These are phyloP conservation scores for Candida albicans DNA, from an alignment of 1,139 yeast species.

Conservation along the genomic window DNA sequence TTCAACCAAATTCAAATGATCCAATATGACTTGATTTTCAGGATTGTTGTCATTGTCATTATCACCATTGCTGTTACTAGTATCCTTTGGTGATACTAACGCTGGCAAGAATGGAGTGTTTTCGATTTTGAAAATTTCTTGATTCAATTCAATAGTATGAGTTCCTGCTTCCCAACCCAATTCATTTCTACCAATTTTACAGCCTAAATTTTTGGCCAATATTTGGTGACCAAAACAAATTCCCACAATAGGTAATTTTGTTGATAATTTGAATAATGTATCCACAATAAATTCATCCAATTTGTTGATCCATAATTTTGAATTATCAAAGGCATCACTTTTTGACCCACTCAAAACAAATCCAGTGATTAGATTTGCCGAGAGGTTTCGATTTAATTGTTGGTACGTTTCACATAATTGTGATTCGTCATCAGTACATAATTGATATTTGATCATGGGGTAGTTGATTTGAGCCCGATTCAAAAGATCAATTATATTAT, in stretches of 20 bases:
- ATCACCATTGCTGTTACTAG: neutral
- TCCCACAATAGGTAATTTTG: constrained; percentile 52
- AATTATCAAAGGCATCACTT: constrained; percentile 53
- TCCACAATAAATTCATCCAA: constrained; percentile 44
- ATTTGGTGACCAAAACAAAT: constrained; percentile 90
- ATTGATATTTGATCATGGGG: constrained; percentile 41
- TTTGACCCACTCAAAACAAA: constrained; percentile 68
- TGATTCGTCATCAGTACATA: constrained; percentile 18
- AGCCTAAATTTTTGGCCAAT: constrained; percentile 64
- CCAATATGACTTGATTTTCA: constrained; percentile 15
- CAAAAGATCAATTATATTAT: constrained; percentile 38
- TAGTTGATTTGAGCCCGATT: constrained; percentile 14
- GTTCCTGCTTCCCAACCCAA: constrained; percentile 77
- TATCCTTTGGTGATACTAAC: constrained; percentile 17
- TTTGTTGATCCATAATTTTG: constrained; percentile 52
- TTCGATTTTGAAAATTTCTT: constrained; percentile 31
- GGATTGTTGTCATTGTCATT: neutral
- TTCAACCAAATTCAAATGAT: constrained; percentile 50
- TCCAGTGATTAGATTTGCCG: constrained; percentile 37
- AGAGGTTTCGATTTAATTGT: constrained; percentile 21
- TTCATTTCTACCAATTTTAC: constrained; percentile 54
- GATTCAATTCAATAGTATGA: constrained; percentile 49
- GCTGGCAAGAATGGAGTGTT: constrained; percentile 31
- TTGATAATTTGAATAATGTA: constrained; percentile 22
- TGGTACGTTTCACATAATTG: constrained; percentile 4